Conservation (phyloP, 169 alveolate genomes). For the Eimeria necatrix region DNA sequence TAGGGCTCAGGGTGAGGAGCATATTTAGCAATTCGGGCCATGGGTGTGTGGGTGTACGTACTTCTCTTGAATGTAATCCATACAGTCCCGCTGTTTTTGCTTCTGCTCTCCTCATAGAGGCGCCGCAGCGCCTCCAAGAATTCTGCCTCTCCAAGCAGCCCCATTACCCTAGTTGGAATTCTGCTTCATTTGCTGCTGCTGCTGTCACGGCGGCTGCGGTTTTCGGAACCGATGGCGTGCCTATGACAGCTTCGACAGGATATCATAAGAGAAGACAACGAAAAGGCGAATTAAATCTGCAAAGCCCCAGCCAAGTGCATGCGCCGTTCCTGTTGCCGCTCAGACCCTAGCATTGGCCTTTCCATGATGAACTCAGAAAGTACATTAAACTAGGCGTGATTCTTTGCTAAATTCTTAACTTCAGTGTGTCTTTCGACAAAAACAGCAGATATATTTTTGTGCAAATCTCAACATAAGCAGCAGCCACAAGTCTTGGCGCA, state of each 20-base stretch:
- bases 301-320: neutral
- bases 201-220: constrained; percentile 52
- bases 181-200: constrained; percentile 28
- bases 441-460: too few species aligned
- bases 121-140: constrained; percentile 71
- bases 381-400: too few species aligned
- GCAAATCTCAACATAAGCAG: too few species aligned
- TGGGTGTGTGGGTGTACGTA: neutral
- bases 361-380: too few species aligned
- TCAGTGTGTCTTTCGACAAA: too few species aligned
- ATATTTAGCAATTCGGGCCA: too few species aligned
- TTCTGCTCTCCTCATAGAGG: constrained; percentile 52
- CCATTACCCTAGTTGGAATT: neutral
- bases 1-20: neutral
- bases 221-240: neutral
- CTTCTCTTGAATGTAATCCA: constrained; percentile 51
- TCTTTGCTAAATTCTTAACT: too few species aligned
- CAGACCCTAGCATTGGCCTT: too few species aligned
- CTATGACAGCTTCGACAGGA: neutral
- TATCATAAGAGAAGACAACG: neutral
- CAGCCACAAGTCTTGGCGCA: too few species aligned
- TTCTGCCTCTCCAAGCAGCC: constrained; percentile 62
- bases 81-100: constrained; percentile 55
- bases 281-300: neutral
- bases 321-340: neutral